These are phyloP conservation scores for Senecio squalidus DNA, from an alignment of 140 eudicot genomes.

Conservation along the genomic window DNA sequence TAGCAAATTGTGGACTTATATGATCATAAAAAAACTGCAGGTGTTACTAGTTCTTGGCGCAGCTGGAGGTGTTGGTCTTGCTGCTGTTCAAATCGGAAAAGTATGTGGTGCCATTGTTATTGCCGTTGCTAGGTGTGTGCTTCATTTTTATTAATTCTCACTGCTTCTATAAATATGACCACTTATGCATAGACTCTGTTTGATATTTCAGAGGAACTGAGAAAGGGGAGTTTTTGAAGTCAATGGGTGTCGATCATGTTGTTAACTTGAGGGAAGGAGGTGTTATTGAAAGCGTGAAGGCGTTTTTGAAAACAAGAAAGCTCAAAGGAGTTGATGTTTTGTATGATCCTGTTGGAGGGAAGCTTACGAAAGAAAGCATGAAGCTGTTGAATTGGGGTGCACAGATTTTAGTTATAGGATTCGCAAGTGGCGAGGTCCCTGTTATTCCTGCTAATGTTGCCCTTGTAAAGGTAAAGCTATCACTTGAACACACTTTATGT, in stretches of 20 bases:
- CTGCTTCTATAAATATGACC: not conserved
- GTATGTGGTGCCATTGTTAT: conserved; percentile 73
- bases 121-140: conserved; percentile 77
- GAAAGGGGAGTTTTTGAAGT: conserved; percentile 70
- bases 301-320: conserved; percentile 56
- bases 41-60: conserved; percentile 97
- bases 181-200: not conserved
- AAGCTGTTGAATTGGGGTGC: conserved; percentile 95
- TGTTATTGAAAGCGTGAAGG: conserved; percentile 59
- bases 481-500: not conserved
- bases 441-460: conserved; percentile 89
- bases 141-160: not conserved
- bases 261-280: conserved; percentile 63
- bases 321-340: conserved; percentile 84
- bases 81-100: conserved; percentile 97
- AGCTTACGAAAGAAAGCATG: conserved; percentile 72
- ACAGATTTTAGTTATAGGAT: conserved; percentile 79
- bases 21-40: conserved; percentile 44
- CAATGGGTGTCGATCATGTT: conserved; percentile 81
- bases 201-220: conserved; percentile 56
- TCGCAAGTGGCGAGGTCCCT: conserved; percentile 94
- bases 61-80: conserved; percentile 96
- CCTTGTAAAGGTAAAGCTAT: conserved; percentile 71
- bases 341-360: conserved; percentile 97
- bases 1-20: conserved; percentile 1